phyloP scores from a whole-genome alignment of 257 asterid species.

The Nicotiana knightiana region DNA sequence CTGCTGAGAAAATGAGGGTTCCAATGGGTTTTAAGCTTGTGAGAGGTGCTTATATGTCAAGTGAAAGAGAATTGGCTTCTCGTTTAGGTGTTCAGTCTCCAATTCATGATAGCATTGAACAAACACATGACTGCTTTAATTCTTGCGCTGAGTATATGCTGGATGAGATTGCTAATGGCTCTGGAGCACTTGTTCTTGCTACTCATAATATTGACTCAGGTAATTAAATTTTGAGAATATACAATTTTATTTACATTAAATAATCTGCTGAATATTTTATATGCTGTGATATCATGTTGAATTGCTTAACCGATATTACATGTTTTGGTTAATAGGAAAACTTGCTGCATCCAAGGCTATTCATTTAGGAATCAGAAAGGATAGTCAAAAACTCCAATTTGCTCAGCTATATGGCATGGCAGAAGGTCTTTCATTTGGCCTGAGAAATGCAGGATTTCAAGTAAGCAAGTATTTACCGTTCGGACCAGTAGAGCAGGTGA shows the following conservation, averaged over 20 bases:
- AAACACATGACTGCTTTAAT: slow-evolving; percentile 54
- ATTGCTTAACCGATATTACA: neutral
- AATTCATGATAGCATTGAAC: slow-evolving; percentile 41
- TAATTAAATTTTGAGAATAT: neutral
- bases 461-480: slow-evolving; percentile 84
- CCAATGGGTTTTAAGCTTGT: slow-evolving; percentile 74
- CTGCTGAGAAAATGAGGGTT: slow-evolving; percentile 48
- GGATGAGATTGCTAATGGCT: slow-evolving; percentile 39
- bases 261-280: no score
- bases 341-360: slow-evolving; percentile 57
- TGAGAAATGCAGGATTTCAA: slow-evolving; percentile 64
- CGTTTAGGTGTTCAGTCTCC: slow-evolving; percentile 46
- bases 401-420: slow-evolving; percentile 96
- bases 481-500: slow-evolving; percentile 80
- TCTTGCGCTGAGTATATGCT: slow-evolving; percentile 55
- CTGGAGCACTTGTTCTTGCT: slow-evolving; percentile 69
- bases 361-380: slow-evolving; percentile 45
- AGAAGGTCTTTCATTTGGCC: slow-evolving; percentile 56
- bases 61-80: slow-evolving; percentile 40
- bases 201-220: slow-evolving; percentile 86
- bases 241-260: neutral
- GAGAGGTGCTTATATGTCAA: slow-evolving; percentile 75
- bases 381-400: slow-evolving; percentile 45
- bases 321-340: slow-evolving; percentile 34
- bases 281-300: no score